These are phyloP conservation scores for Botryobasidium botryosum DNA, from an alignment of 768 basidiomycete species.

Conservation along the genomic window DNA sequence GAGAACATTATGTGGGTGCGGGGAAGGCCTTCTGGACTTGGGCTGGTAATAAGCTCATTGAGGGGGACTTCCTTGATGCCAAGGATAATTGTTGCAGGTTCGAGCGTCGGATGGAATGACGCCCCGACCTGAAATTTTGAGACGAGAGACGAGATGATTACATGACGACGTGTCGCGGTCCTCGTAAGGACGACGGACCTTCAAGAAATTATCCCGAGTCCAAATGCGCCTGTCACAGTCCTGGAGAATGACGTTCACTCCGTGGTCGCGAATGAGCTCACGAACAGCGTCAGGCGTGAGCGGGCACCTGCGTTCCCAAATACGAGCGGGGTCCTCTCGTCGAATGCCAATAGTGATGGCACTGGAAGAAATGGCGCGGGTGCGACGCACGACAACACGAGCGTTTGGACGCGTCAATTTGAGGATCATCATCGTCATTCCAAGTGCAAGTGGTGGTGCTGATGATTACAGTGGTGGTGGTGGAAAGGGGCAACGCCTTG, in stretches of 20 bases:
- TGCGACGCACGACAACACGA: no score
- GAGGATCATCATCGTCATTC: no score
- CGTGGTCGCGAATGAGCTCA: conserved; percentile 35
- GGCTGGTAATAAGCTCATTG: conserved; percentile 34
- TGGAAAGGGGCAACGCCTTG: no score
- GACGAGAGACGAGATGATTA: not conserved
- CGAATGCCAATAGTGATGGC: conserved; percentile 47
- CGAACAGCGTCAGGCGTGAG: conserved; percentile 61
- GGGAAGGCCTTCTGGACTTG: conserved; percentile 25
- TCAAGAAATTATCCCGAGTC: conserved; percentile 38
- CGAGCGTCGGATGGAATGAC: conserved; percentile 35
- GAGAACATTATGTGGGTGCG: conserved; percentile 85
- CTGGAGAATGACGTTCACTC: conserved; percentile 55
- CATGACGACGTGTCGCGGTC: not conserved
- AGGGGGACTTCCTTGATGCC: conserved; percentile 85
- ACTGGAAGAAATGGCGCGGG: no score
- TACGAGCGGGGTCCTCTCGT: conserved; percentile 59
- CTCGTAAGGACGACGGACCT: conserved; percentile 29
- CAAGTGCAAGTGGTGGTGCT: no score
- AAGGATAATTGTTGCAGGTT: conserved; percentile 52
- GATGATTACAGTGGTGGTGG: no score
- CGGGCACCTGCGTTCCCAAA: conserved; percentile 80
- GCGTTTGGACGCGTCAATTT: no score
- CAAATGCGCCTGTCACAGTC: conserved; percentile 65
- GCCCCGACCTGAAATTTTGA: conserved; percentile 52